These are phyloP conservation scores for Sphaerulina populicola DNA, from an alignment of 2,329 filamentous ascomycete species.

Conservation along the genomic window DNA sequence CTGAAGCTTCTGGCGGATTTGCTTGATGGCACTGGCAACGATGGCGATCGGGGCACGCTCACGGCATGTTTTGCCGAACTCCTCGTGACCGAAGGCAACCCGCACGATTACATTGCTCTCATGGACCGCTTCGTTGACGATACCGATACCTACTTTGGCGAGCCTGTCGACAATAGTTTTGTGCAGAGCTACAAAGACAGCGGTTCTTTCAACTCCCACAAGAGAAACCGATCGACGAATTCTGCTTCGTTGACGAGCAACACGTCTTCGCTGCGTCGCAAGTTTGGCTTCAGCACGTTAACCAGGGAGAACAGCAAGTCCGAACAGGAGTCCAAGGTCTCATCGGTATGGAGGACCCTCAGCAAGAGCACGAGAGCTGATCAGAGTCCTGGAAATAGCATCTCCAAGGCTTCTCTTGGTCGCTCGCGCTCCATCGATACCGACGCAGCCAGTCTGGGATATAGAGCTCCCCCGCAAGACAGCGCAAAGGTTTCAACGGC, in stretches of 20 bases:
- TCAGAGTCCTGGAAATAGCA: constrained; percentile 53
- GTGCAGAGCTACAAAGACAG: constrained; percentile 19
- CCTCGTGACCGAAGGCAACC: constrained; percentile 65
- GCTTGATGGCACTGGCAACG: constrained; percentile 81
- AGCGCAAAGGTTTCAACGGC: constrained; percentile 34
- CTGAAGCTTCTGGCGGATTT: constrained; percentile 81
- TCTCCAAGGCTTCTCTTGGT: constrained; percentile 58
- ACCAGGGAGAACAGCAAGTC: constrained; percentile 71
- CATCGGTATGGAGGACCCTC: constrained; percentile 76
- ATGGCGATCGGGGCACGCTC: constrained; percentile 78
- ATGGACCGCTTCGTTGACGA: constrained; percentile 84
- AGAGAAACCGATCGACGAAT: constrained; percentile 53
- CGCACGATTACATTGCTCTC: constrained; percentile 77
- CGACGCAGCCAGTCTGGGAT: constrained; percentile 41
- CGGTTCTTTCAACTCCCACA: constrained; percentile 29
- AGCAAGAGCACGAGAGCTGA: constrained; percentile 65
- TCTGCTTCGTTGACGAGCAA: constrained; percentile 76
- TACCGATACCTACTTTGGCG: constrained; percentile 78
- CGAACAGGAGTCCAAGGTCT: constrained; percentile 58
- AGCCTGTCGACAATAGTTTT: constrained; percentile 35
- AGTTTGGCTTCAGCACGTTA: constrained; percentile 67
- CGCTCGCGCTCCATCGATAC: constrained; percentile 73
- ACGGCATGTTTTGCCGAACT: constrained; percentile 85
- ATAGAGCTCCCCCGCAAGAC: constrained; percentile 50
- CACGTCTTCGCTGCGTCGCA: constrained; percentile 72